phyloP scores from a whole-genome alignment of 2,329 filamentous ascomycete species.

The Botrytis medusae region DNA sequence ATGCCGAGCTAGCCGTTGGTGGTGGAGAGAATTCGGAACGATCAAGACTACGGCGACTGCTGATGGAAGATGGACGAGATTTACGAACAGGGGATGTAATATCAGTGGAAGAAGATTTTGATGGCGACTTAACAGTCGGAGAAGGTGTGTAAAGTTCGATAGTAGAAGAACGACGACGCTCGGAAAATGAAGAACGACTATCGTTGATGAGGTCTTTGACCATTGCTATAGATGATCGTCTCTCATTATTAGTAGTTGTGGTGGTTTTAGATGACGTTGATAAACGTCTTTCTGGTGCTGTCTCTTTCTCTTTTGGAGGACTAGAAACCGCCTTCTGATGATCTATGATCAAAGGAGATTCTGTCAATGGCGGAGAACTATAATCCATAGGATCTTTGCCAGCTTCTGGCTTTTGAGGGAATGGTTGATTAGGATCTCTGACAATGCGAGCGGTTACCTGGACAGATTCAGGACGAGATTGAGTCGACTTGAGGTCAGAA shows the following conservation, averaged over 20 bases:
- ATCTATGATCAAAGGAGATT: constrained; percentile 60
- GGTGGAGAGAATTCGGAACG: constrained; percentile 40
- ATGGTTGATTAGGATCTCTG: constrained; percentile 56
- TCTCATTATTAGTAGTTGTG: constrained; percentile 38
- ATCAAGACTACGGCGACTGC: constrained; percentile 48
- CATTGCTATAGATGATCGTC: constrained; percentile 59
- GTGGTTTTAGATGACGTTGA: constrained; percentile 33
- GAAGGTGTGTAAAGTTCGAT: constrained; percentile 44
- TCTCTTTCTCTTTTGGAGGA: constrained; percentile 40
- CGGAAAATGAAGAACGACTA: constrained; percentile 51
- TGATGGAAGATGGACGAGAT: constrained; percentile 64
- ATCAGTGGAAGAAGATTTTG: constrained; percentile 46
- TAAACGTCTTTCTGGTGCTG: constrained; percentile 43
- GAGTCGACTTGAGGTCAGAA: constrained; percentile 38
- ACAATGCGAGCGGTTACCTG: constrained; percentile 85
- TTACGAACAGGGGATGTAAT: constrained; percentile 45
- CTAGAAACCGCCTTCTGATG: constrained; percentile 46
- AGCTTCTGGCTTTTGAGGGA: constrained; percentile 46
- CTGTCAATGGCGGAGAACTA: constrained; percentile 53
- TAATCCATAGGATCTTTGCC: constrained; percentile 45
- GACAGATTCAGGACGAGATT: constrained; percentile 68
- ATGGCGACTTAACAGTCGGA: constrained; percentile 47
- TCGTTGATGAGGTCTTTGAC: constrained; percentile 58
- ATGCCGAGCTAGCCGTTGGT: constrained; percentile 43
- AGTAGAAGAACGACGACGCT: constrained; percentile 46